Percentiles rank a stretch among this genome's conserved stretches.
Conservation (phyloP, 352 stramenopile species). For the Globisporangium heterothallicum region DNA sequence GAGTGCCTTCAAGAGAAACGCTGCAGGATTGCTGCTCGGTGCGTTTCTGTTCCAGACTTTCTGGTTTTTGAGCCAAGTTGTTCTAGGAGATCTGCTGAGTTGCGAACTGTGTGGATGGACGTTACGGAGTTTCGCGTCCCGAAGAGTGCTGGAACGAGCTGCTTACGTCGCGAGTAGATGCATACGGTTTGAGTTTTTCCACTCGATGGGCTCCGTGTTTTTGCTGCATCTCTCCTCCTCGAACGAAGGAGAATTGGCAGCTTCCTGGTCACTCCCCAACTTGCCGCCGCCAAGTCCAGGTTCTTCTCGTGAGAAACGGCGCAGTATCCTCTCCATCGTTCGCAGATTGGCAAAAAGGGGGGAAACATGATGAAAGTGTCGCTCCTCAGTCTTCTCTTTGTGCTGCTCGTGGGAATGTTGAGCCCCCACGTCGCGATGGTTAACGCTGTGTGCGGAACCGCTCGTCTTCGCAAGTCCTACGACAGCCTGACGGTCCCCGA, state of each 20-base stretch:
- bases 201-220: no score
- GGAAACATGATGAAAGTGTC: no score
- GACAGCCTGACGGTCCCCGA: constrained; percentile 28
- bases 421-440: background rate
- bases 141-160: background rate
- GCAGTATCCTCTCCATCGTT: background rate
- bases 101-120: no score
- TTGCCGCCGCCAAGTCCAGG: background rate
- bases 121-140: background rate
- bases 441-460: background rate
- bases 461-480: constrained; percentile 43
- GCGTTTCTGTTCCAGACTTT: no score
- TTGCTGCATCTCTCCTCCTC: no score
- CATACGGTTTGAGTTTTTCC: no score
- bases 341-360: no score
- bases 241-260: background rate
- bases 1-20: no score
- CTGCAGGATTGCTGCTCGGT: no score
- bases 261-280: background rate
- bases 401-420: background rate
- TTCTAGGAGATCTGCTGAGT: no score
- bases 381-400: background rate
- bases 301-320: background rate
- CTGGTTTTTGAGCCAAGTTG: no score
- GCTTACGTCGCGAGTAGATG: background rate